Percentiles rank a stretch among this genome's conserved stretches.
Evolutionary conservation across 768 basidiomycete species (phyloP).

Genomic region (Pleurotus salmoneostramineus): DNA sequence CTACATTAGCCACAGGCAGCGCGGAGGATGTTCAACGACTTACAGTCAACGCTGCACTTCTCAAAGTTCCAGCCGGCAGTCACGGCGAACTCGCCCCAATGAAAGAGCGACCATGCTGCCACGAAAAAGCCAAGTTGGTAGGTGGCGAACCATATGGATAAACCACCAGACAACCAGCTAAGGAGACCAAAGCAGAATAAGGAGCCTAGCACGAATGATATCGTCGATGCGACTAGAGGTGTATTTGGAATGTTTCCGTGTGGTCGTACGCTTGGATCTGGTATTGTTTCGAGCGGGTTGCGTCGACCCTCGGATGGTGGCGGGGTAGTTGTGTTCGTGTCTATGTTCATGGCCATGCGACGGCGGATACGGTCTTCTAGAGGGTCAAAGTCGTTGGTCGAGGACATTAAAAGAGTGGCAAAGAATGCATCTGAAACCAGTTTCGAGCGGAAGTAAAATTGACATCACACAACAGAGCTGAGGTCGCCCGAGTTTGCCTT

Average conservation of each 20-base stretch:
- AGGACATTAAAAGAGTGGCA: background rate
- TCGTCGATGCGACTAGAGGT: slow-evolving; percentile 68
- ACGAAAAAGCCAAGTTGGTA: slow-evolving; percentile 82
- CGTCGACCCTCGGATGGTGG: background rate
- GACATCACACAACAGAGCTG: background rate
- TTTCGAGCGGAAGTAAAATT: background rate
- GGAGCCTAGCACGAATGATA: slow-evolving; percentile 85
- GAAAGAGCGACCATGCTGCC: slow-evolving; percentile 82
- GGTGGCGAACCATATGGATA: slow-evolving; percentile 58
- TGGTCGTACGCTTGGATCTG: slow-evolving; percentile 28
- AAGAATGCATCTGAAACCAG: background rate
- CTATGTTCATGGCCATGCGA: slow-evolving; percentile 24
- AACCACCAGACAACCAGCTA: slow-evolving; percentile 45
- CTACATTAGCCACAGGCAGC: background rate
- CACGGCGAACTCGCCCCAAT: slow-evolving; percentile 92
- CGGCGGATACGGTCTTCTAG: slow-evolving; percentile 43
- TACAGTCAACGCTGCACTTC: slow-evolving; percentile 92
- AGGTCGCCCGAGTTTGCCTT: background rate
- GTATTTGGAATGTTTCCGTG: slow-evolving; percentile 83
- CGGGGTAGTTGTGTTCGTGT: background rate
- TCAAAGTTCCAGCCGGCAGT: slow-evolving; percentile 95
- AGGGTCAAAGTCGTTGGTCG: slow-evolving; percentile 27
- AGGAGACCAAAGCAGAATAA: slow-evolving; percentile 56
- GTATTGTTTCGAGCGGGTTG: slow-evolving; percentile 52
- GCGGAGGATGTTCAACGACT: slow-evolving; percentile 27